Evolutionary conservation across 768 basidiomycete genomes (phyloP).

Genomic region (Mycena indigotica): DNA sequence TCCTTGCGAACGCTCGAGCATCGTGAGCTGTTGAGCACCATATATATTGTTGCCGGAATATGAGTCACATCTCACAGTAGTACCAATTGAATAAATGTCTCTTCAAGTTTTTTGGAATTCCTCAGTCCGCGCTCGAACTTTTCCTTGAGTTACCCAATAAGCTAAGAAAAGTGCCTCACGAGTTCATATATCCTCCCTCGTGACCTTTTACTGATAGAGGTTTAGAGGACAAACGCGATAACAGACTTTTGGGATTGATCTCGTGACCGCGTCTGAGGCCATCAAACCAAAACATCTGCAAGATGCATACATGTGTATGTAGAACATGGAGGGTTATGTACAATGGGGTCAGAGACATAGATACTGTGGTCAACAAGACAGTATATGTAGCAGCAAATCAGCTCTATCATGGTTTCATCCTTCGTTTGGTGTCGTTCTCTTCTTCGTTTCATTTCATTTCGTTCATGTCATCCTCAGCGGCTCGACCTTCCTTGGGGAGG

Average conservation of each 20-base stretch:
- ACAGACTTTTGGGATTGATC: not conserved
- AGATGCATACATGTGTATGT: not conserved
- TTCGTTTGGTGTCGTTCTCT: not conserved
- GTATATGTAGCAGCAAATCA: not conserved
- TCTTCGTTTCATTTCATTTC: not conserved
- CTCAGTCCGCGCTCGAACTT: no score
- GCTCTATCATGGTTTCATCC: not conserved
- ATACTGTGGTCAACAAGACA: not conserved
- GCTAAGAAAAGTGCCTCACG: no score
- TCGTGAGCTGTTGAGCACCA: no score
- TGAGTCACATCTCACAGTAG: no score
- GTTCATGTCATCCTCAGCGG: constrained; percentile 15
- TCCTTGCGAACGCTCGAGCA: not conserved
- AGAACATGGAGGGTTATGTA: not conserved
- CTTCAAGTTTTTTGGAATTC: no score
- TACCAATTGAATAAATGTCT: no score
- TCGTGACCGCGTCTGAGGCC: not conserved
- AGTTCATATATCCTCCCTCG: no score
- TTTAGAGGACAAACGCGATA: no score
- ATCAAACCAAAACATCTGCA: not conserved
- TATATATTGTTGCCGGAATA: no score
- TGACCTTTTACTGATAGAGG: no score
- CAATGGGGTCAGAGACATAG: not conserved
- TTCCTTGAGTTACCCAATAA: no score
- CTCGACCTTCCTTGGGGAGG: constrained; percentile 16